Percentiles rank a stretch among this genome's conserved stretches.
Conservation (phyloP, 805 yeast species). For the Saccharomycopsis javanensis region DNA sequence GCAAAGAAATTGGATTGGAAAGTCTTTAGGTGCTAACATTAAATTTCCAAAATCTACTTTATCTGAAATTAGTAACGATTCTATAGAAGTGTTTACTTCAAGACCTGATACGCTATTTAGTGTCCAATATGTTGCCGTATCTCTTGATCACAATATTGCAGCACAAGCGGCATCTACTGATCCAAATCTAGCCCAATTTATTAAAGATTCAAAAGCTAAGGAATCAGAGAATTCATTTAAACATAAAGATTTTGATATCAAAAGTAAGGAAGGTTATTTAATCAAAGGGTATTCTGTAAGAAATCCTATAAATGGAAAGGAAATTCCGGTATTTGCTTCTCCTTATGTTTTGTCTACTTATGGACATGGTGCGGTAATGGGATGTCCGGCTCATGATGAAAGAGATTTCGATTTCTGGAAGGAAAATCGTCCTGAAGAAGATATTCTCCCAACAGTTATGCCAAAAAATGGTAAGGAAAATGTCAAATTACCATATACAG, state of each 20-base stretch:
- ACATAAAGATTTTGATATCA: conserved; percentile 20
- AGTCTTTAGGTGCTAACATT: conserved; percentile 70
- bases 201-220: conserved; percentile 29
- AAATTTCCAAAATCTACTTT: conserved; percentile 29
- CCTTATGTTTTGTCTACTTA: conserved; percentile 80
- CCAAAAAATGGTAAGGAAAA: conserved; percentile 24
- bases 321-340: conserved; percentile 70
- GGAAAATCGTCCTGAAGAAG: conserved; percentile 40
- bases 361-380: conserved; percentile 96
- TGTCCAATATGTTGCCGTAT: conserved; percentile 73
- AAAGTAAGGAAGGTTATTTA: conserved; percentile 45
- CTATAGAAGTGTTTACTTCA: conserved; percentile 64
- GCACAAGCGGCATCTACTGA: conserved; percentile 31
- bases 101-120: conserved; percentile 82
- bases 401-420: conserved; percentile 81
- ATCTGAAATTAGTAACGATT: conserved; percentile 22
- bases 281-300: conserved; percentile 35
- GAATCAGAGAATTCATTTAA: conserved; percentile 9
- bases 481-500: conserved; percentile 28
- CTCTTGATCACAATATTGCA: conserved; percentile 61
- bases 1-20: conserved; percentile 95
- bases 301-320: conserved; percentile 48
- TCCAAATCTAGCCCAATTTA: conserved; percentile 35
- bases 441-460: conserved; percentile 38
- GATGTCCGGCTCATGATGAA: conserved; percentile 89